A percentile compares a stretch with the other conserved stretches of the same genome.
Conservation (phyloP, 768 basidiomycete species). For the Kwoniella mangroviensis region DNA sequence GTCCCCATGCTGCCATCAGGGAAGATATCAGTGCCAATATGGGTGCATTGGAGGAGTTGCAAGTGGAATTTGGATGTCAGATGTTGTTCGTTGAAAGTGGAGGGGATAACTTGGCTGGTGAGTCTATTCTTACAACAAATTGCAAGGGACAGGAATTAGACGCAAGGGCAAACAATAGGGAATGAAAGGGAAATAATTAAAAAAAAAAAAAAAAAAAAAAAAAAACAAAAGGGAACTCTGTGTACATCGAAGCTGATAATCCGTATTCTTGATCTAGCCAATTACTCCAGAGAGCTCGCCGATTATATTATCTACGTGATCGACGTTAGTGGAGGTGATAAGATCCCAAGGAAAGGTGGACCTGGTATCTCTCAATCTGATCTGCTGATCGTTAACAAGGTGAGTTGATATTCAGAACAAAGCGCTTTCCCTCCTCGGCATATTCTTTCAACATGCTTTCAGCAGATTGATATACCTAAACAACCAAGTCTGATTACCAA, state of each 20-base stretch:
- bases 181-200: too few relatives aligned
- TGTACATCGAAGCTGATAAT: not conserved
- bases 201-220: too few relatives aligned
- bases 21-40: conserved; percentile 98
- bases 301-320: conserved; percentile 82
- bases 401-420: conserved; percentile 42
- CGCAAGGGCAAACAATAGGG: too few relatives aligned
- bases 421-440: not conserved
- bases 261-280: conserved; percentile 62
- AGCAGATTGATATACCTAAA: too few relatives aligned
- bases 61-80: conserved; percentile 87
- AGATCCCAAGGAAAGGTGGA: conserved; percentile 96
- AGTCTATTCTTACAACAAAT: conserved; percentile 27
- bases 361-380: conserved; percentile 94
- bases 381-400: conserved; percentile 94
- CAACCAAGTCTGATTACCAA: too few relatives aligned
- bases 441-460: too few relatives aligned
- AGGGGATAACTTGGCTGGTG: conserved; percentile 86
- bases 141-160: too few relatives aligned
- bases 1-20: conserved; percentile 96
- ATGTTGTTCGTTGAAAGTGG: conserved; percentile 93
- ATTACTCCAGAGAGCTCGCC: conserved; percentile 93
- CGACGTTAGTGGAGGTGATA: conserved; percentile 80
- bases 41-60: conserved; percentile 91
- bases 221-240: too few relatives aligned